These are phyloP conservation scores for Fusarium tupiense DNA, from an alignment of 2,329 filamentous ascomycete species.

Conservation along the genomic window DNA sequence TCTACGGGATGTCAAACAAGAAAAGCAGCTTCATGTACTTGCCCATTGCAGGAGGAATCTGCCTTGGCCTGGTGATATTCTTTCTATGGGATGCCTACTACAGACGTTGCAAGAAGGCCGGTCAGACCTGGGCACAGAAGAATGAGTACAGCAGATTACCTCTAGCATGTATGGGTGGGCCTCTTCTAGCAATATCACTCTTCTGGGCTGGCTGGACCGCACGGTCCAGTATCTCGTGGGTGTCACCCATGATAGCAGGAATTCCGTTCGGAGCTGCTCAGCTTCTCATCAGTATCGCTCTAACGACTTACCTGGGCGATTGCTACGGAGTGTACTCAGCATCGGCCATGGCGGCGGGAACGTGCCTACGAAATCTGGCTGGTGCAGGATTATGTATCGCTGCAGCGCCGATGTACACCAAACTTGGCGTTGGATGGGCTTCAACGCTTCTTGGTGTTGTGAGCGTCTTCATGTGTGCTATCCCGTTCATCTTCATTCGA, in stretches of 20 bases:
- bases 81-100: conserved; percentile 29
- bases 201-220: conserved; percentile 37
- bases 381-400: conserved; percentile 7
- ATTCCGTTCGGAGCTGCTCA: conserved; percentile 8
- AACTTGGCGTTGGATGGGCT: conserved; percentile 6
- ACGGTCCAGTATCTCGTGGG: conserved; percentile 1
- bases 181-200: conserved; percentile 17
- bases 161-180: conserved; percentile 20
- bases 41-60: not conserved
- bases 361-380: conserved; percentile 4
- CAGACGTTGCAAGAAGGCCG: not conserved
- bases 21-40: conserved; percentile 14
- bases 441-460: not conserved
- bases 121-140: conserved; percentile 12
- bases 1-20: not conserved
- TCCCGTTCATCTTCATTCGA: conserved; percentile 9
- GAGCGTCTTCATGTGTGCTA: conserved; percentile 8
- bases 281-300: conserved; percentile 4
- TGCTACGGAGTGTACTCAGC: conserved; percentile 9
- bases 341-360: conserved; percentile 1
- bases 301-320: conserved; percentile 6
- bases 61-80: conserved; percentile 9
- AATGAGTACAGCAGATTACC: conserved; percentile 32
- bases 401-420: conserved; percentile 13
- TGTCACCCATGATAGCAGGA: conserved; percentile 2